These are phyloP conservation scores for Aspergillus indologenus DNA, from an alignment of 495 filamentous ascomycete genomes.

Conservation along the genomic window DNA sequence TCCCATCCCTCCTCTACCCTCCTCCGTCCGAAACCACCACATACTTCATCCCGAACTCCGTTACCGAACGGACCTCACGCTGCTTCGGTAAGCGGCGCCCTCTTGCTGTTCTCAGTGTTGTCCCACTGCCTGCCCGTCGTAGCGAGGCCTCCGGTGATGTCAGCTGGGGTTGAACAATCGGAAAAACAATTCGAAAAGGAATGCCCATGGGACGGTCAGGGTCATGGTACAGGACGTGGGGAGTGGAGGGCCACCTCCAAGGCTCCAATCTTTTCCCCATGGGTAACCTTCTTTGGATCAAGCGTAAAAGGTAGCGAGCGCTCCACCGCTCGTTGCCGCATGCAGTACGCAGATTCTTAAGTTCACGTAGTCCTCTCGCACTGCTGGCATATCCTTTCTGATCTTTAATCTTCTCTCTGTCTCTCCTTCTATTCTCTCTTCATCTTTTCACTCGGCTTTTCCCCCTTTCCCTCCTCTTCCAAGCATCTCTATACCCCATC, in stretches of 20 bases:
- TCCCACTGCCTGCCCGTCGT: not conserved
- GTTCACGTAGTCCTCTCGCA: not conserved
- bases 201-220: not conserved
- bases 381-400: not conserved
- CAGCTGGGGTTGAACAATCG: not conserved
- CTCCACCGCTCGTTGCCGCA: not conserved
- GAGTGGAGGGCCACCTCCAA: not conserved
- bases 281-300: constrained; percentile 2
- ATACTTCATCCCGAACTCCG: not conserved
- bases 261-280: constrained; percentile 1
- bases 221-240: not conserved
- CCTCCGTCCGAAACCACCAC: constrained; percentile 3
- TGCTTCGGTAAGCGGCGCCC: not conserved
- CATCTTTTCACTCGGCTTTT: not conserved
- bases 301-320: not conserved
- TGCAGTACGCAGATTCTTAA: not conserved
- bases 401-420: not conserved
- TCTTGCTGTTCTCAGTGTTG: not conserved
- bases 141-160: constrained; percentile 1
- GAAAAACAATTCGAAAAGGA: not conserved
- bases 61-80: not conserved
- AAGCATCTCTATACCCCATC: not conserved
- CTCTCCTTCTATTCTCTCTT: not conserved
- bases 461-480: too few species aligned
- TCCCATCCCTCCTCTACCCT: not conserved